A percentile compares a stretch with the other conserved stretches of the same genome.
Conservation (phyloP, 805 yeast species). For the Candida insectalens region DNA sequence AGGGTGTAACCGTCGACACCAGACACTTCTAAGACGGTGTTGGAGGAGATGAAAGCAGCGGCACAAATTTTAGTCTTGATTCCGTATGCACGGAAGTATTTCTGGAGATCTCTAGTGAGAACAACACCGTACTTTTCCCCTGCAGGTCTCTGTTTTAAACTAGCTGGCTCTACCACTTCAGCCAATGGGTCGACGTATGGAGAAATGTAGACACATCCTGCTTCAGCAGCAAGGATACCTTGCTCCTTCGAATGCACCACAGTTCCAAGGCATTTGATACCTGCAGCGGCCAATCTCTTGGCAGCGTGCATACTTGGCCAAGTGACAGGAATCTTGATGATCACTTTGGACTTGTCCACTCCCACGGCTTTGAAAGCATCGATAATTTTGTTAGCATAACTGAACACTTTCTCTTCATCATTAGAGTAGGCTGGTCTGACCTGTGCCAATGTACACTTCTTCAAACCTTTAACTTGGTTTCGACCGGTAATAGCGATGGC, state of each 20-base stretch:
- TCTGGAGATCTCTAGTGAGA: constrained; percentile 21
- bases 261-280: constrained; percentile 25
- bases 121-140: constrained; percentile 22
- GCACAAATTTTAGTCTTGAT: constrained; percentile 22
- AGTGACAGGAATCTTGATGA: constrained; percentile 27
- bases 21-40: constrained; percentile 19
- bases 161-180: constrained; percentile 18
- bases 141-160: constrained; percentile 14
- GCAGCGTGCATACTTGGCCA: constrained; percentile 27
- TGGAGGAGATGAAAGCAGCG: constrained; percentile 26
- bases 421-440: constrained; percentile 17
- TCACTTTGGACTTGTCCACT: constrained; percentile 20
- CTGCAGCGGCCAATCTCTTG: constrained; percentile 11
- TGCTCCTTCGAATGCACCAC: constrained; percentile 27
- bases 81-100: constrained; percentile 23
- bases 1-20: constrained; percentile 29
- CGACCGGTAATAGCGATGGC: constrained; percentile 17
- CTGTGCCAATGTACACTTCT: constrained; percentile 21
- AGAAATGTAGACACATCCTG: constrained; percentile 24
- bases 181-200: constrained; percentile 25
- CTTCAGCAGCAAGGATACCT: constrained; percentile 28
- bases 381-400: constrained; percentile 19
- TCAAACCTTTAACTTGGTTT: constrained; percentile 13
- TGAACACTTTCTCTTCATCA: constrained; percentile 18
- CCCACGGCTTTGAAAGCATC: constrained; percentile 24